Evolutionary conservation across 257 asterid genomes (phyloP).

Genomic region (Craterostigma plantagineum): DNA sequence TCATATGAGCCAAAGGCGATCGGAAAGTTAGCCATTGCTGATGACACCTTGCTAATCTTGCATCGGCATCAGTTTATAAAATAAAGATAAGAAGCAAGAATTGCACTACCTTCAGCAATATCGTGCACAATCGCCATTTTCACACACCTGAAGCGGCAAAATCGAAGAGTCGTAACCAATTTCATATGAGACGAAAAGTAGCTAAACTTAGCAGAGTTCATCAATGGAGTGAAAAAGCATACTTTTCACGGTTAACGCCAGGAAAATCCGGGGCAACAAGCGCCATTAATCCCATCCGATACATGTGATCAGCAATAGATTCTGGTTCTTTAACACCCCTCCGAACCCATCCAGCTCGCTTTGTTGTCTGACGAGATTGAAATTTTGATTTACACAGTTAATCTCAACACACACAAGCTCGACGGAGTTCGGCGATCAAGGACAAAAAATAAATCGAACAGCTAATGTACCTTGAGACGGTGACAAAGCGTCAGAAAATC

Average conservation of each 20-base stretch:
- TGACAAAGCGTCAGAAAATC: conserved; percentile 90
- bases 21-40: neutral
- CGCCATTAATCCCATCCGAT: conserved; percentile 93
- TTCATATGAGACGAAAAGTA: conserved; percentile 2
- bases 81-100: too few species aligned
- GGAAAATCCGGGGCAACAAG: conserved; percentile 72
- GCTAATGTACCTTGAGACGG: conserved; percentile 59
- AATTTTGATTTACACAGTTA: neutral
- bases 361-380: conserved; percentile 41
- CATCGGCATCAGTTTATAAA: too few species aligned
- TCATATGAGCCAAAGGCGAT: conserved; percentile 6
- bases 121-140: conserved; percentile 96
- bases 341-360: conserved; percentile 73
- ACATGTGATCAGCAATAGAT: conserved; percentile 93
- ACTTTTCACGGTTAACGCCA: conserved; percentile 84
- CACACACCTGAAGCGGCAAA: conserved; percentile 50
- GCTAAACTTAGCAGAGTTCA: too few species aligned
- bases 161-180: neutral
- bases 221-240: conserved; percentile 11
- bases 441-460: conserved; percentile 7
- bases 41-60: too few species aligned
- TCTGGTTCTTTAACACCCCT: conserved; percentile 59
- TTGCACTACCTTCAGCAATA: conserved; percentile 68
- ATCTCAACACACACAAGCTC: too few species aligned
- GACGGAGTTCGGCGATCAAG: neutral